Evolutionary conservation across 371 early-diverging fungal genomes (phyloP).

Genomic region (Conidiobolus incongruus): DNA sequence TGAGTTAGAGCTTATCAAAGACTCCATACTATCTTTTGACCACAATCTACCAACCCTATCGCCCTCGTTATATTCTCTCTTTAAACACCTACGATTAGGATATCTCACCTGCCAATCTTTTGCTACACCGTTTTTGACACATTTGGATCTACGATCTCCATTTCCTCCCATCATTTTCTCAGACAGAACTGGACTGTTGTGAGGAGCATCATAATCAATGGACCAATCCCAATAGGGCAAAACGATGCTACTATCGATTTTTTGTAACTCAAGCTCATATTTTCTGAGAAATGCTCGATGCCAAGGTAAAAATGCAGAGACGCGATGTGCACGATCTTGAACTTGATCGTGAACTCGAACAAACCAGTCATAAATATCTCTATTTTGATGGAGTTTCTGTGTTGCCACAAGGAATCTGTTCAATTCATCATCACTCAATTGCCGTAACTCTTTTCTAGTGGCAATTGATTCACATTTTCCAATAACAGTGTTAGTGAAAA

Average conservation of each 20-base stretch:
- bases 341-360: neutral
- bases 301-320: constrained; percentile 3
- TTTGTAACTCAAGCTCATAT: neutral
- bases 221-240: constrained; percentile 4
- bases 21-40: too few species aligned
- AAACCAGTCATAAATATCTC: neutral
- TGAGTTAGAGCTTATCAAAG: too few species aligned
- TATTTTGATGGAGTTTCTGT: neutral
- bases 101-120: too few species aligned
- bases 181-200: neutral
- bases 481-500: too few species aligned
- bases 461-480: neutral
- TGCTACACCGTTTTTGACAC: constrained; percentile 6
- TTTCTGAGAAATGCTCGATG: neutral
- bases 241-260: neutral
- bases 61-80: too few species aligned
- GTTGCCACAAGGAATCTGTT: neutral
- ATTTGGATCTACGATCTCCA: constrained; percentile 2
- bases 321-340: neutral
- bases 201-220: neutral
- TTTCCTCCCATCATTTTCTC: constrained; percentile 2
- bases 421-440: neutral
- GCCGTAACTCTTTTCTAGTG: neutral
- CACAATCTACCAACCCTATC: too few species aligned
- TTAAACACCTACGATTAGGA: too few species aligned